phyloP scores from a whole-genome alignment of 768 basidiomycete genomes.

The Trametes sanguinea region DNA sequence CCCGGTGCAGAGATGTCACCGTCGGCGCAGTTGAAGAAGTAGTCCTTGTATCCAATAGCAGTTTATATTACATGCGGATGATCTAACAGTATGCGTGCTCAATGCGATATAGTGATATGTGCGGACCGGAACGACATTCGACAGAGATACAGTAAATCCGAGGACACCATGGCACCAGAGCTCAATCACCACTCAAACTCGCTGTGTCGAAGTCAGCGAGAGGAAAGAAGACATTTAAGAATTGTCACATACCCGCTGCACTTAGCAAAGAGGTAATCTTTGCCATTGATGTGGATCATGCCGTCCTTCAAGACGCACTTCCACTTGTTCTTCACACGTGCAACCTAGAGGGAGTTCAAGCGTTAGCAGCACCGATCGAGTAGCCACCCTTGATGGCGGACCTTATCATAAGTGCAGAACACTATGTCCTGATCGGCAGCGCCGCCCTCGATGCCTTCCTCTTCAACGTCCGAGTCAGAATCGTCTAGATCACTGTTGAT shows the following conservation, averaged over 20 bases:
- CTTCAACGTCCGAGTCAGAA: constrained; percentile 85
- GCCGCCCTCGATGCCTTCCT: constrained; percentile 77
- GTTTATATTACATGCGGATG: constrained; percentile 22
- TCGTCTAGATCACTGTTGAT: constrained; percentile 98
- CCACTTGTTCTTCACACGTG: constrained; percentile 99
- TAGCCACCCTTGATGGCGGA: not conserved
- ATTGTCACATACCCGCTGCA: constrained; percentile 74
- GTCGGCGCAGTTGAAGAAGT: not conserved
- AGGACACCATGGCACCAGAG: constrained; percentile 1
- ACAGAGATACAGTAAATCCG: constrained; percentile 15
- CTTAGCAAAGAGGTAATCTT: constrained; percentile 96
- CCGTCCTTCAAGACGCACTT: constrained; percentile 98
- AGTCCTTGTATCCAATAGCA: constrained; percentile 8
- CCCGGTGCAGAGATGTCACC: too few species aligned
- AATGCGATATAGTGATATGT: constrained; percentile 24
- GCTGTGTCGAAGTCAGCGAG: constrained; percentile 20
- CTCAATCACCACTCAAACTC: constrained; percentile 39
- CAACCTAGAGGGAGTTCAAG: constrained; percentile 58
- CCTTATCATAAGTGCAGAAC: constrained; percentile 99
- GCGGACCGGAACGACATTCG: constrained; percentile 4
- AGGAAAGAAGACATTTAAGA: not conserved
- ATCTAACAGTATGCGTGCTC: constrained; percentile 17
- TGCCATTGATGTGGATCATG: constrained; percentile 95
- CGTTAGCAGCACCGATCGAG: too few species aligned
- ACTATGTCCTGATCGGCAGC: constrained; percentile 83